Evolutionary conservation across 1,284 basidiomycete species (phyloP).

Genomic region (Trametes pubescens): DNA sequence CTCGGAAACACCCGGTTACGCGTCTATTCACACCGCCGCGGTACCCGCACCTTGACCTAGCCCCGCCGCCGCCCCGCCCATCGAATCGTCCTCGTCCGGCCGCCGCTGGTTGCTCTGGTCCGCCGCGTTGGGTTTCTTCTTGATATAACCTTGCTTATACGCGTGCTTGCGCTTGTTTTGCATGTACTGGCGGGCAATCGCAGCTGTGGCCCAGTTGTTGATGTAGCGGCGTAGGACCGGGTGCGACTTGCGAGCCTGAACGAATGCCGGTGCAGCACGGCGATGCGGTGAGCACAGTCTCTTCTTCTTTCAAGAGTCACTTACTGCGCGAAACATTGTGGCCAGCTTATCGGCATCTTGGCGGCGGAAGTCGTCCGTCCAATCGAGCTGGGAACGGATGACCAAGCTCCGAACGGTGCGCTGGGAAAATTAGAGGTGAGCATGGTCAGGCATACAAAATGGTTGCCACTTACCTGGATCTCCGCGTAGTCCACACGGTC

Average conservation of each 20-base stretch:
- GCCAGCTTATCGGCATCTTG: constrained; percentile 6
- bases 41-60: no score
- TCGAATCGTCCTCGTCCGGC: no score
- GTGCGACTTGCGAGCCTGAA: constrained; percentile 19
- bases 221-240: constrained; percentile 11
- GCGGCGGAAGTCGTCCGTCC: constrained; percentile 10
- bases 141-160: constrained; percentile 16
- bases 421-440: neutral
- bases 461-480: neutral
- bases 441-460: neutral
- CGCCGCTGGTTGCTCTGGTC: no score
- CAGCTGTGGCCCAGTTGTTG: constrained; percentile 22
- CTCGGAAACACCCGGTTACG: no score
- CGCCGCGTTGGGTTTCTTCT: neutral
- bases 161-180: constrained; percentile 25
- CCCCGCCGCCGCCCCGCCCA: no score
- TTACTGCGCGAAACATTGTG: constrained; percentile 6
- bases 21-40: no score
- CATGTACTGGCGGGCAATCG: constrained; percentile 19
- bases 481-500: constrained; percentile 5
- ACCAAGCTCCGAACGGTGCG: constrained; percentile 5
- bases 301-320: neutral
- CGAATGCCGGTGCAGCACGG: no score
- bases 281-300: neutral
- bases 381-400: constrained; percentile 6